These are phyloP conservation scores for Talaromyces sp. DNA, from an alignment of 2,329 filamentous ascomycete species.

Conservation along the genomic window DNA sequence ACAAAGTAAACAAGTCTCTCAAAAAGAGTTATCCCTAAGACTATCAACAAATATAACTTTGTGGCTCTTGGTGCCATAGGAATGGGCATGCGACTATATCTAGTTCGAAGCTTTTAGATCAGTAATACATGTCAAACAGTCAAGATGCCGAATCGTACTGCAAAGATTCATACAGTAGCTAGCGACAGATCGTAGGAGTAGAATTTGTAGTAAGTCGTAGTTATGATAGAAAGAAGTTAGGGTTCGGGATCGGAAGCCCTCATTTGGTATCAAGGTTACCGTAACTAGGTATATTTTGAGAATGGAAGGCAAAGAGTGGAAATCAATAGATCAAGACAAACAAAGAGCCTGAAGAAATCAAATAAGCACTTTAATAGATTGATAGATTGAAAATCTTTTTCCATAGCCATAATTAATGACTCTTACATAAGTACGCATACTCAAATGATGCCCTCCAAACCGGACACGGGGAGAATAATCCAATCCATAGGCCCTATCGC, in stretches of 20 bases:
- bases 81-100: no score
- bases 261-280: neutral
- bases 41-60: no score
- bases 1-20: no score
- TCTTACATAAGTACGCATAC: neutral
- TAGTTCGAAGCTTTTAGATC: no score
- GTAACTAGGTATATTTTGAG: neutral
- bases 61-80: no score
- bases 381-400: neutral
- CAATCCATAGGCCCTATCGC: neutral
- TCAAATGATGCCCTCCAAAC: neutral
- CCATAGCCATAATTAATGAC: neutral
- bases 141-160: neutral
- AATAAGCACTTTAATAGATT: neutral
- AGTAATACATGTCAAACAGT: no score
- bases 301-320: neutral
- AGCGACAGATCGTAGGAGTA: neutral
- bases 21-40: no score
- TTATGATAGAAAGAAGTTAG: neutral
- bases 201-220: neutral
- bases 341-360: neutral
- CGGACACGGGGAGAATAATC: neutral
- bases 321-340: neutral
- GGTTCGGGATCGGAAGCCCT: neutral
- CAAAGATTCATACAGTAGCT: neutral